These are phyloP conservation scores for Clonostachys chloroleuca DNA, from an alignment of 2,329 filamentous ascomycete genomes.

Conservation along the genomic window DNA sequence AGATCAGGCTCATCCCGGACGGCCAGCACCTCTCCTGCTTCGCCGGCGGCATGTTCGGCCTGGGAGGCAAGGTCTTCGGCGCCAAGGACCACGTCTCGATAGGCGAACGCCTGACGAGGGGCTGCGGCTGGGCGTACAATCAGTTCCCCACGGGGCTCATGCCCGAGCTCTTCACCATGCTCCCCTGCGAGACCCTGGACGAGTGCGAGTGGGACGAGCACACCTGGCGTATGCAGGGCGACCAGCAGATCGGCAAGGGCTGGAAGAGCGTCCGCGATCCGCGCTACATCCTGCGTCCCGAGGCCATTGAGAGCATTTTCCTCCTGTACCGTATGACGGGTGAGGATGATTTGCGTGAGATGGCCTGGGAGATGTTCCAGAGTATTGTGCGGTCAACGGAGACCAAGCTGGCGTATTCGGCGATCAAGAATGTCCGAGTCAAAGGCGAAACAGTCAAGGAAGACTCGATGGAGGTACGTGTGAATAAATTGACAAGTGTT, in stretches of 20 bases:
- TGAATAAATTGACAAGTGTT: slow-evolving; percentile 4
- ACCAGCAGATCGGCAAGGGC: slow-evolving; percentile 40
- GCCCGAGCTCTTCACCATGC: slow-evolving; percentile 52
- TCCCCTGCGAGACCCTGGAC: slow-evolving; percentile 29
- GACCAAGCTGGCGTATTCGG: slow-evolving; percentile 59
- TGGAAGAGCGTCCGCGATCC: slow-evolving; percentile 50
- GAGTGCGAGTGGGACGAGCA: slow-evolving; percentile 28
- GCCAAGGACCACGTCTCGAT: slow-evolving; percentile 50
- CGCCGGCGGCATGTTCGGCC: slow-evolving; percentile 61
- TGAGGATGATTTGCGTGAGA: slow-evolving; percentile 58
- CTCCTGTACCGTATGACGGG: slow-evolving; percentile 73
- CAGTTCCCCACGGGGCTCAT: slow-evolving; percentile 52
- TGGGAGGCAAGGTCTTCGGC: slow-evolving; percentile 55
- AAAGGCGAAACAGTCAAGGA: slow-evolving; percentile 24
- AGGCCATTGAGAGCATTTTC: slow-evolving; percentile 78
- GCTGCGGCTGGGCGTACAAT: slow-evolving; percentile 61
- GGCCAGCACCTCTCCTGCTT: slow-evolving; percentile 61
- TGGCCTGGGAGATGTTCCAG: slow-evolving; percentile 72
- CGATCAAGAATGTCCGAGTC: slow-evolving; percentile 55
- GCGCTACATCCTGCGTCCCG: slow-evolving; percentile 65
- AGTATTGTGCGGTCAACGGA: slow-evolving; percentile 57
- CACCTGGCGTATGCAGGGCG: slow-evolving; percentile 15
- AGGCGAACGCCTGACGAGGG: slow-evolving; percentile 54
- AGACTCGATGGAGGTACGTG: slow-evolving; percentile 56
- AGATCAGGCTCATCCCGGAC: slow-evolving; percentile 18